Base-by-base conservation (phyloP, 257 asterid genomes). In the Plectranthus barbatus region DNA sequence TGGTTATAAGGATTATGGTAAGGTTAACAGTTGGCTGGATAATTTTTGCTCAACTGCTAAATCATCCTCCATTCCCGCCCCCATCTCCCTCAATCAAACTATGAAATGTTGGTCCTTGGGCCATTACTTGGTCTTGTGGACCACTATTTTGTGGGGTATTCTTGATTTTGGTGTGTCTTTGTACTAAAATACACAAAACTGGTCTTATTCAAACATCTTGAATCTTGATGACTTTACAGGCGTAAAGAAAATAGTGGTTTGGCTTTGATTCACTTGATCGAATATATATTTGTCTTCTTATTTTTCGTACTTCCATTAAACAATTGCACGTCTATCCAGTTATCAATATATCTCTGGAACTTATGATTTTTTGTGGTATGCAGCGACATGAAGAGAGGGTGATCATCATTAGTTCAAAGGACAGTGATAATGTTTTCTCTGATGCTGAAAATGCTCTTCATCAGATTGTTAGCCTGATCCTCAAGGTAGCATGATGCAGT, bases 391-490 rank as follows among this genome's bases (percentile, higher is more conserved):
- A 93, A 79, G 99, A 89, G 67, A 77, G 97, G 60, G 97, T 89
- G 41, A 89, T 90, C 70, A 93, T 93, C 64, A 87, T 90, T 67
- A 93, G 97, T 74, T 93, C 99, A 37, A 82, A 82, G 75, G 94
- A 85, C 73, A 86, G 76, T 57, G 96, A 81, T 37, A 65, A 63
- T 34, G 60, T 67, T 23, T 84, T 82, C 68, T 87, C 88, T 64
- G 97, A 93, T 73, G 94, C 99, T n/a, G 99, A 93, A 76, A 78
- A 82, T 72, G 99, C 97, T 41, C 97, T 93, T 78, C 97, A 85
- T 76, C 95, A 87, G 72, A 90, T 93, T 58, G 90, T 90, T 72
- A 80, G 76, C 67, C 74, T 90, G 78, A 83, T 89, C 51, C 95
- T 93, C 66, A 78, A 82, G 99, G 97, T 93, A 59, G 56, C 33